phyloP scores from a whole-genome alignment of 495 filamentous ascomycete species.

The Cenococcum geophilum region DNA sequence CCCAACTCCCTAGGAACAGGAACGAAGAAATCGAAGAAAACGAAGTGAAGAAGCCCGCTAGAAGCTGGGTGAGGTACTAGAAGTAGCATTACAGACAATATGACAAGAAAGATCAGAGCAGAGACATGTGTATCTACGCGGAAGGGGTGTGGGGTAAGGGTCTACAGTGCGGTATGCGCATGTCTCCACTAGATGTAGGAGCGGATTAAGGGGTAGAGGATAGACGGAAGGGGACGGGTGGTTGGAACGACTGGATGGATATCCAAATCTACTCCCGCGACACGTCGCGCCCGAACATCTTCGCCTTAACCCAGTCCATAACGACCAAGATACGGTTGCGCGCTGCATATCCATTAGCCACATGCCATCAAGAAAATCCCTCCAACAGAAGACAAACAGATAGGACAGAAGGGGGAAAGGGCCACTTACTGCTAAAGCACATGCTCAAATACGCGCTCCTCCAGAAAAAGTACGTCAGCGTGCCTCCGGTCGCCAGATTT shows the following conservation, averaged over 20 bases:
- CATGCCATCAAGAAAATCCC: not conserved
- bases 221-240: not conserved
- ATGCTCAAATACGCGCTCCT: slow-evolving; percentile 95
- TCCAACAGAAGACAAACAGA: not conserved
- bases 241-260: not conserved
- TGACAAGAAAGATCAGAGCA: not conserved
- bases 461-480: slow-evolving; percentile 77
- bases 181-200: not conserved
- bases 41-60: not conserved
- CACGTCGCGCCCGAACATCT: slow-evolving; percentile 90
- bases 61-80: not conserved
- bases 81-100: not conserved
- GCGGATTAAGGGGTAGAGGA: not conserved
- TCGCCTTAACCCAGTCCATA: slow-evolving; percentile 93
- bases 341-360: slow-evolving; percentile 39
- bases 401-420: not conserved
- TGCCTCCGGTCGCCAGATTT: slow-evolving; percentile 82
- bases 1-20: not conserved
- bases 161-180: not conserved
- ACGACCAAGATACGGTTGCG: slow-evolving; percentile 90
- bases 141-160: not conserved
- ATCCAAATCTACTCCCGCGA: slow-evolving; percentile 67
- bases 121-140: not conserved
- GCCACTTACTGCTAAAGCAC: slow-evolving; percentile 91
- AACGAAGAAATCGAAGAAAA: not conserved